A percentile compares a stretch with the other conserved stretches of the same genome.
phyloP scores from a whole-genome alignment of 352 stramenopile species.

The Phytophthora sojae region DNA sequence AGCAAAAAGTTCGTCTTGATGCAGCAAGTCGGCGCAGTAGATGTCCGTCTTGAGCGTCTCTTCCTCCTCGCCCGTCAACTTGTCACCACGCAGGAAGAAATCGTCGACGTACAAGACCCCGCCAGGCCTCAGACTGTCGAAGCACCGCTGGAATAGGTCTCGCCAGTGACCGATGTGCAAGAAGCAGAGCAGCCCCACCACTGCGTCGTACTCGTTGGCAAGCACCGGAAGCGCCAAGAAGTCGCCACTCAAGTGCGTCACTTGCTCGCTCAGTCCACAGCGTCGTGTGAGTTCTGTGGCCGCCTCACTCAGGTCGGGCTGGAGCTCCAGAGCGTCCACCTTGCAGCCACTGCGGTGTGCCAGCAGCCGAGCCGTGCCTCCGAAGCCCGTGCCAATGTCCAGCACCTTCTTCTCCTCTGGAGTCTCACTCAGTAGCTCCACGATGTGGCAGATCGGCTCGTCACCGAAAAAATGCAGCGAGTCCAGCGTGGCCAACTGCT shows the following conservation, averaged over 20 bases:
- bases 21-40: slow-evolving; percentile 64
- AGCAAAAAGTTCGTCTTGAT: slow-evolving; percentile 44
- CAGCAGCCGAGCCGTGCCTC: slow-evolving; percentile 87
- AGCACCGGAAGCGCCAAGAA: slow-evolving; percentile 55
- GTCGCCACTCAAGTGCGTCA: slow-evolving; percentile 71
- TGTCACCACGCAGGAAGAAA: slow-evolving; percentile 60
- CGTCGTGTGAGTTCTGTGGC: slow-evolving; percentile 64
- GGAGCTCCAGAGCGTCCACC: slow-evolving; percentile 81
- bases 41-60: slow-evolving; percentile 65
- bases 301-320: slow-evolving; percentile 73
- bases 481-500: slow-evolving; percentile 61
- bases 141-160: slow-evolving; percentile 67
- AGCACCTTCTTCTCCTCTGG: slow-evolving; percentile 58
- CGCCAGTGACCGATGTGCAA: slow-evolving; percentile 77
- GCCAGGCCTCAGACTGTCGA: slow-evolving; percentile 61
- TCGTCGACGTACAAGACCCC: slow-evolving; percentile 84
- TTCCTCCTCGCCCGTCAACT: slow-evolving; percentile 58
- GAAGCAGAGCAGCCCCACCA: slow-evolving; percentile 80
- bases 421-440: slow-evolving; percentile 40
- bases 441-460: slow-evolving; percentile 61
- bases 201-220: slow-evolving; percentile 53
- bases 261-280: slow-evolving; percentile 53
- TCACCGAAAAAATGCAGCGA: slow-evolving; percentile 75
- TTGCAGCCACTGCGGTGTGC: slow-evolving; percentile 70
- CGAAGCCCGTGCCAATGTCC: slow-evolving; percentile 92